These are phyloP conservation scores for Saccharomyces paradoxus DNA, from an alignment of 805 yeast genomes.

Conservation along the genomic window DNA sequence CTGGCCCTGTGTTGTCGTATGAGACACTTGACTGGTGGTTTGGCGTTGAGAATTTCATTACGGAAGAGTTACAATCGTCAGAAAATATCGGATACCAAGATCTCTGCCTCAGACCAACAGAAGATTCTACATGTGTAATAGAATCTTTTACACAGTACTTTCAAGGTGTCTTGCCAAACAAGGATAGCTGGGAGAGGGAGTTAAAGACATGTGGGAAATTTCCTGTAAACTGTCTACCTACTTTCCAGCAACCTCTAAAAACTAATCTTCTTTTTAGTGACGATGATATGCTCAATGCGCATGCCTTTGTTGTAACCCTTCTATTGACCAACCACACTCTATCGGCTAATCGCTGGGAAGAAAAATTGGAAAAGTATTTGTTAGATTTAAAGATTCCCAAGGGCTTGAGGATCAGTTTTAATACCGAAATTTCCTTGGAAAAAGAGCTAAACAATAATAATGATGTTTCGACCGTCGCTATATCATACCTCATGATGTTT, in stretches of 20 bases:
- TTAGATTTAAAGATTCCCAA: slow-evolving; percentile 43
- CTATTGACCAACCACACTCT: slow-evolving; percentile 50
- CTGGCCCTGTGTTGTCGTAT: slow-evolving; percentile 64
- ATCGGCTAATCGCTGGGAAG: slow-evolving; percentile 55
- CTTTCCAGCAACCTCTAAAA: slow-evolving; percentile 83
- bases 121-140: slow-evolving; percentile 63
- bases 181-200: slow-evolving; percentile 43
- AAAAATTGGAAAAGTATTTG: slow-evolving; percentile 50
- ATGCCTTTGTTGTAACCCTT: slow-evolving; percentile 71
- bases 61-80: slow-evolving; percentile 23
- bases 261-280: slow-evolving; percentile 63
- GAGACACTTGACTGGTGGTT: slow-evolving; percentile 82
- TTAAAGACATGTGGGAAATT: slow-evolving; percentile 57
- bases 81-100: slow-evolving; percentile 42
- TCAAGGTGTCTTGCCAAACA: slow-evolving; percentile 48
- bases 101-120: slow-evolving; percentile 77
- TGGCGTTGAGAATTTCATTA: slow-evolving; percentile 56
- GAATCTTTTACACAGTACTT: slow-evolving; percentile 89
- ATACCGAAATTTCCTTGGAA: slow-evolving; percentile 75
- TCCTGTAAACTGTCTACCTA: slow-evolving; percentile 85
- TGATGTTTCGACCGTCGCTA: slow-evolving; percentile 58
- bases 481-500: slow-evolving; percentile 82
- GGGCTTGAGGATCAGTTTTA: slow-evolving; percentile 62
- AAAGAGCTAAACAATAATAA: slow-evolving; percentile 78
- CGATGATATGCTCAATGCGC: slow-evolving; percentile 47